Percentiles rank a stretch among this genome's conserved stretches.
Conservation (phyloP, 2,329 filamentous ascomycete species). For the Pyrenophora tritici-repentis region DNA sequence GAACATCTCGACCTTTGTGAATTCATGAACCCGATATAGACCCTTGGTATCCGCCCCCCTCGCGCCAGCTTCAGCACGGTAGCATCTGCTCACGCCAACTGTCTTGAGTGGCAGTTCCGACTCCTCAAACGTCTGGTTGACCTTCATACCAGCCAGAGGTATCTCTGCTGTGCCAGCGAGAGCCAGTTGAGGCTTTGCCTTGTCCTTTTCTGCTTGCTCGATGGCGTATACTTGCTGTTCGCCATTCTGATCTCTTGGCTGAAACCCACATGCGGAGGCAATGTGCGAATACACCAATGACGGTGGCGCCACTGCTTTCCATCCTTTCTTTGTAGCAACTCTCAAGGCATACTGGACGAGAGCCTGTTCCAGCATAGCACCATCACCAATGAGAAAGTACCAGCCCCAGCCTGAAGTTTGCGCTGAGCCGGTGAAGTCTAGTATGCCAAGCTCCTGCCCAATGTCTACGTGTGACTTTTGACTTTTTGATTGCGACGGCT, state of each 20-base stretch:
- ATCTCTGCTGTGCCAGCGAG: slow-evolving; percentile 94
- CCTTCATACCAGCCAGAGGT: slow-evolving; percentile 87
- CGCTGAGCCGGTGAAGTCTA: slow-evolving; percentile 84
- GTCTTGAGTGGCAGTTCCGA: slow-evolving; percentile 74
- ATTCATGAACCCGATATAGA: slow-evolving; percentile 95
- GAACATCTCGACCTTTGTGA: slow-evolving; percentile 98
- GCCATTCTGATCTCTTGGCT: slow-evolving; percentile 84
- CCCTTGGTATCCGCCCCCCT: slow-evolving; percentile 91
- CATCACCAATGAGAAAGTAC: slow-evolving; percentile 95
- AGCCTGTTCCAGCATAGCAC: slow-evolving; percentile 91
- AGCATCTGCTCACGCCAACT: slow-evolving; percentile 88
- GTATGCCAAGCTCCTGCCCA: slow-evolving; percentile 80
- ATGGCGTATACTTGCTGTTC: slow-evolving; percentile 92
- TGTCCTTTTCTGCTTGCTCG: slow-evolving; percentile 67
- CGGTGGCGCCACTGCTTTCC: slow-evolving; percentile 81
- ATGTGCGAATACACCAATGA: slow-evolving; percentile 92
- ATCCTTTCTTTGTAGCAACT: slow-evolving; percentile 73
- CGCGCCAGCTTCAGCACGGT: slow-evolving; percentile 91
- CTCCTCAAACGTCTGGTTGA: slow-evolving; percentile 69
- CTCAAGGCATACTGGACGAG: slow-evolving; percentile 83
- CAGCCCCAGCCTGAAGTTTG: slow-evolving; percentile 93
- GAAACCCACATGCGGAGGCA: slow-evolving; percentile 88
- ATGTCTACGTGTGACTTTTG: slow-evolving; percentile 84
- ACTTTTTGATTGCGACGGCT: slow-evolving; percentile 47
- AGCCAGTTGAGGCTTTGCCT: slow-evolving; percentile 67